Evolutionary conservation across 768 basidiomycete species (phyloP), one percentile per base, ranked within the genome.

Genomic region (Mrakia gelida): DNA sequence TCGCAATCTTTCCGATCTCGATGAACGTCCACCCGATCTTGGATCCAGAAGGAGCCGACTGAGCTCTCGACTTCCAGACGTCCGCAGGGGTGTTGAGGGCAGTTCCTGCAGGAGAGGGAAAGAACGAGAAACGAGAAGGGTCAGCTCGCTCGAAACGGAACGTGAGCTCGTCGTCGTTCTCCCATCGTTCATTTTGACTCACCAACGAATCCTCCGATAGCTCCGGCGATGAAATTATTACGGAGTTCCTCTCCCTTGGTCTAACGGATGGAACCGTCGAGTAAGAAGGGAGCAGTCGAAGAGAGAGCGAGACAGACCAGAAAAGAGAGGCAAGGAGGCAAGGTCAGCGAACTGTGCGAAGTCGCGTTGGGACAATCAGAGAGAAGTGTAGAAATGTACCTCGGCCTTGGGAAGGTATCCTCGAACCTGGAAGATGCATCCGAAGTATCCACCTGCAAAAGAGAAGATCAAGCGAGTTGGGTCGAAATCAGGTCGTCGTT

Each of bases 1-100:
- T 89, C 80, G 91, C 89, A 80, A 95, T 93, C 8, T 90, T 91
- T 28, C 88, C 85, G 15, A 95, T 59, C 88, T 89, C 77, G 45
- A 71, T 32, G 73, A n/a, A 67, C 13, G 78, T 76, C 74, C 80
- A 75, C 41, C 75, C 54, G 79, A 93, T 92, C 23, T 95, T 95
- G 86, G 95, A 79, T 78, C 81, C 85, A 76, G 83, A 81, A 8
- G 82, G 81, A 52, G 82, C 80, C 73, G 86, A 83, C 86, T 99
- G 97, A 56, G 98, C 95, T 67, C 96, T 92, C 23, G 94, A 95
- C 85, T 98, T 98, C 79, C 97, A 92, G 80, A 98, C 95, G 77
- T 87, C 86, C 83, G 86, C 92, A 2, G 97, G 97, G 2, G 97
- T 98, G 86, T 98, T 99, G 73, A 99, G 76, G 1, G 89, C 87